Percentiles rank a stretch among this genome's conserved stretches.
Conservation (phyloP, 2,329 filamentous ascomycete species). For the Claviceps purpurea region DNA sequence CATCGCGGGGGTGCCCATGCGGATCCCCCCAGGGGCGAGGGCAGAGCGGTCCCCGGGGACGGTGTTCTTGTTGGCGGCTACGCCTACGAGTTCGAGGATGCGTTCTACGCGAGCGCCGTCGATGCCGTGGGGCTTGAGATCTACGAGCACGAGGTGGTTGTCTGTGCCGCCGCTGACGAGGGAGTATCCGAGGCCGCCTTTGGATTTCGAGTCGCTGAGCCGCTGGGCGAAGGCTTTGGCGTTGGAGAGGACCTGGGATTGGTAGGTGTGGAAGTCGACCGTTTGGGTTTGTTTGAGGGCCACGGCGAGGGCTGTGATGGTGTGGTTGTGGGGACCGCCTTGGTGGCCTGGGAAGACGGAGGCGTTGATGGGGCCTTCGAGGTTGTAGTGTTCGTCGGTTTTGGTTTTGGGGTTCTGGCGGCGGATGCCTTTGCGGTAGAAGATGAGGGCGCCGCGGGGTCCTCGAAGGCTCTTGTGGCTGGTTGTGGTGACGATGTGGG, state of each 20-base stretch:
- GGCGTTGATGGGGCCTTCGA: constrained; percentile 86
- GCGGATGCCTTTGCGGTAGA: constrained; percentile 87
- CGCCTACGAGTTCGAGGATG: constrained; percentile 80
- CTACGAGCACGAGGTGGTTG: constrained; percentile 88
- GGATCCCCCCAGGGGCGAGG: constrained; percentile 80
- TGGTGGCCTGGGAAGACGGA: constrained; percentile 98
- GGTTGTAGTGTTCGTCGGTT: constrained; percentile 74
- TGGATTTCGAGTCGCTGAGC: constrained; percentile 53
- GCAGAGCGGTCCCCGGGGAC: constrained; percentile 92
- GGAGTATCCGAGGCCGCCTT: constrained; percentile 69
- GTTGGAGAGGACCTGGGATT: constrained; percentile 80
- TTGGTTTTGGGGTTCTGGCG: constrained; percentile 74
- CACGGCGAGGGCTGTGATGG: constrained; percentile 88
- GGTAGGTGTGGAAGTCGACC: constrained; percentile 84
- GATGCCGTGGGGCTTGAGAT: constrained; percentile 77
- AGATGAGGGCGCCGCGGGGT: constrained; percentile 93
- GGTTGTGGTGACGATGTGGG: constrained; percentile 93
- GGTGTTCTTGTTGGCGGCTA: constrained; percentile 99
- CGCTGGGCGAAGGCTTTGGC: constrained; percentile 71
- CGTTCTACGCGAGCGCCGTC: constrained; percentile 86
- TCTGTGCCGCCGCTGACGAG: constrained; percentile 91
- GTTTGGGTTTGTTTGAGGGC: constrained; percentile 87
- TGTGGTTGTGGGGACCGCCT: constrained; percentile 97
- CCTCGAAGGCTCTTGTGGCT: constrained; percentile 96
- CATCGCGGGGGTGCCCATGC: constrained; percentile 95